Base-by-base conservation (phyloP, 495 filamentous ascomycete species). In the Choiromyces venosus region DNA sequence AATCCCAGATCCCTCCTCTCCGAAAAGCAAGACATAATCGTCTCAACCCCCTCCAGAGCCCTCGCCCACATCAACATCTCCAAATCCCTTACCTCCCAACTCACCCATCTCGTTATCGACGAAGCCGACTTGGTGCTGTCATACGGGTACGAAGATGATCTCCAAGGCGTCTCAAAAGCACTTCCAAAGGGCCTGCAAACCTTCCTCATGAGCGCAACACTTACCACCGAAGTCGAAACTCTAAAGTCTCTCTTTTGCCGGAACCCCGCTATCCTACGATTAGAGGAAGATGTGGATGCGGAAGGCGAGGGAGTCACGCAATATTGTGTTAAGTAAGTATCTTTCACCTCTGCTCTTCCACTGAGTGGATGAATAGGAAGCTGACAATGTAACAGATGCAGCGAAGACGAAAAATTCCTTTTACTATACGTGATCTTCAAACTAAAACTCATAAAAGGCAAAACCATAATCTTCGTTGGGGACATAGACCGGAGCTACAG, bases 381-480 rank as follows among this genome's bases (percentile, higher is more conserved):
- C 79, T 78, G 69, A 80, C 67, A 21, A 29, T 36, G 44, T 65
- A 71, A 73, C 77, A 91, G 89, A 82, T 96, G 93, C 79, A 92
- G 88, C 37, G 96, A 98, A 83, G 95, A 98, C 71, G 95, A 98
- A 78, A 99, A 99, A 78, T 99, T 97, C 83, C 85, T 99, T 39
- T 85, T 99, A 35, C 87, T 90, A 33, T 98, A 97, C 79, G 90
- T 97, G 69, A 93, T 98, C 79, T 94, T 97, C 85, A 96, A 96
- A 82, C 86, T 98, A 12, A 92, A 96, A 83, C 84, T 98, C 25
- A 89, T 99, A 81, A 96, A 96, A 82, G 95, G 96, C 61, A 97
- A 97, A 82, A 91, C 89, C 69, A 91, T 99, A 74, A 90, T 98
- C 70, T 99, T 98, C 78, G 96, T 98, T 2, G 90, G 87, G 37